A percentile compares a stretch with the other conserved stretches of the same genome.
Conservation (phyloP, 345 rosid species). For the Mercurialis annua region DNA sequence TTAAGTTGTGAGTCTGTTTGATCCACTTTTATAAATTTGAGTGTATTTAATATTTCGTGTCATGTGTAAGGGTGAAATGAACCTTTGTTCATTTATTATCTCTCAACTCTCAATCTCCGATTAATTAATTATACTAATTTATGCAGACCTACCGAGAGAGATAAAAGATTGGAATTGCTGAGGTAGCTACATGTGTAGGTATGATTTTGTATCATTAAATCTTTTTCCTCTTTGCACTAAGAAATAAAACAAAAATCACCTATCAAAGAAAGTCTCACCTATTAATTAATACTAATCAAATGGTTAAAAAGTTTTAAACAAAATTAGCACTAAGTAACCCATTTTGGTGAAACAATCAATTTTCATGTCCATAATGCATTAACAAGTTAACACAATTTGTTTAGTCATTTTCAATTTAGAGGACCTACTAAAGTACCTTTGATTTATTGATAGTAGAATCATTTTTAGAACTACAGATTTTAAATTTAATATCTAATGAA, state of each 20-base stretch:
- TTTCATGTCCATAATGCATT: neutral
- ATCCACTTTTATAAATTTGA: no score
- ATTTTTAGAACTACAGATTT: no score
- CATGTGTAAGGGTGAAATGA: no score
- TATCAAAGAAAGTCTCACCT: neutral
- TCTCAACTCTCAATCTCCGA: constrained; percentile 7
- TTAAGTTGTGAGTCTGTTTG: no score
- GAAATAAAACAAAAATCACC: neutral
- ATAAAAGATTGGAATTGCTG: neutral
- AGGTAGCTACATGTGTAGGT: neutral
- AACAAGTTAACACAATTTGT: no score
- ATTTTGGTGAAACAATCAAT: neutral
- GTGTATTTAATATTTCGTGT: no score
- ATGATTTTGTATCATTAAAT: neutral
- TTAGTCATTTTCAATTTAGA: no score
- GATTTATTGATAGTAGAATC: no score
- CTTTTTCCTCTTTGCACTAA: no score
- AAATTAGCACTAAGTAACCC: neutral
- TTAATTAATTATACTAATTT: neutral
- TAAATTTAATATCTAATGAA: no score
- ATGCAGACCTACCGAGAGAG: neutral
- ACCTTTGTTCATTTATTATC: no score
- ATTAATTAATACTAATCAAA: neutral
- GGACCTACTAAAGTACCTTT: no score
- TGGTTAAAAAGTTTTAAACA: neutral